Base-by-base conservation (phyloP, 768 basidiomycete species). In the Daedaleopsis nitida region DNA sequence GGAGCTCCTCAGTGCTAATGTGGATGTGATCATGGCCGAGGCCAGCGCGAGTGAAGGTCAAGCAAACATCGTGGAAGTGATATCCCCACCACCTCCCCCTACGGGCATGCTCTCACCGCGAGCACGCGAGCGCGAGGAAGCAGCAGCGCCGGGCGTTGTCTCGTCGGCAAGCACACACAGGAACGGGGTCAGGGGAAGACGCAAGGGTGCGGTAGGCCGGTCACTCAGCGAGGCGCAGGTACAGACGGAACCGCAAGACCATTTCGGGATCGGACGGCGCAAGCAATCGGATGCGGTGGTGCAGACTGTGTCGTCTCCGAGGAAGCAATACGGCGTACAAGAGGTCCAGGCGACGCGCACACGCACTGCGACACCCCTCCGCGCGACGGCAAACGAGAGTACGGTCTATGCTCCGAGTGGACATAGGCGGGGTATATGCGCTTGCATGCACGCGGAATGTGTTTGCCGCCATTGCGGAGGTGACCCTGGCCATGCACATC, bases 391-490 rank as follows among this genome's bases (percentile, higher is more conserved):
- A 4, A 58, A 49, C 27, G 59, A 38, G 1, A 24, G 59, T 44
- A 45, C n/a, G 13, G 59, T 21, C 45, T 27, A 7, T 5, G 34
- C 24, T 47, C n/a, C 37, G 0, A 12, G 21, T 3, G 17, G 34
- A 21, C n/a, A 6, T 2, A 3, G 2, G 35, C 42, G 44, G 11
- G 35, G n/a, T 14, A 23, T n/a, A 5, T 62, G 60, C 19, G 51
- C 3, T 16, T 62, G 60, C 21, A 49, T 21, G 27, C 55, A 39
- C 12, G 55, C 60, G 5, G 37, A 47, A 16, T 35, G 37, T 32
- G 23, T 57, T 21, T 62, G 60, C 48, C 60, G 50, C 14, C 9
- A 5, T 17, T 62, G 60, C 34, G 55, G 60, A 12, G 48, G 47
- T 2, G 13, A 10, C 10, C 13, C 17, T n/a, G n/a, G 35, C 27